phyloP scores from a whole-genome alignment of 1,284 basidiomycete species.

The Schizophyllum commune region DNA sequence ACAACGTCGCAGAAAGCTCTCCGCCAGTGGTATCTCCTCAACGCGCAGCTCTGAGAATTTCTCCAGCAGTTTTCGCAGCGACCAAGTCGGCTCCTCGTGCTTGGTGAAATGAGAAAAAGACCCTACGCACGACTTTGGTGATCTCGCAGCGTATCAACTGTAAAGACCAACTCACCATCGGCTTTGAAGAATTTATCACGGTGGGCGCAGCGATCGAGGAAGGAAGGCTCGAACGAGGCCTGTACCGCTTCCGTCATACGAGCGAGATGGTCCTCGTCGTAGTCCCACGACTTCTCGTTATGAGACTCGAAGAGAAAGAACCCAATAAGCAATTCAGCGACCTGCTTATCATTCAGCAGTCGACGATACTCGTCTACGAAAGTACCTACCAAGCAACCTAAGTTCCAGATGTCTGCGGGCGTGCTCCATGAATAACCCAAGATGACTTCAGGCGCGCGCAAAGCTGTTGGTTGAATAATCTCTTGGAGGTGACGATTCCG shows the following conservation, averaged over 20 bases:
- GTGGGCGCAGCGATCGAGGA: background rate
- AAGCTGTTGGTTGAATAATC: background rate
- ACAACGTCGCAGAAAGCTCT: background rate
- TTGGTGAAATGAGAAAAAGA: background rate
- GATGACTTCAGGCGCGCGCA: background rate
- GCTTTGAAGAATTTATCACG: background rate
- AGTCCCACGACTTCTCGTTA: background rate
- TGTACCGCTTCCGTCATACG: background rate
- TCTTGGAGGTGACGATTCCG: background rate
- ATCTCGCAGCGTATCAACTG: background rate
- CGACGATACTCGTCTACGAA: background rate
- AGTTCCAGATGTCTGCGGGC: background rate
- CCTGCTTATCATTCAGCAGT: background rate
- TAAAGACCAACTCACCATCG: background rate
- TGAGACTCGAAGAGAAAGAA: background rate
- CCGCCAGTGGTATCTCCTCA: background rate
- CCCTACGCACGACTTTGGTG: background rate
- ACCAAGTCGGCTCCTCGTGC: background rate
- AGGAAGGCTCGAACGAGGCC: background rate
- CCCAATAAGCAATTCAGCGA: background rate
- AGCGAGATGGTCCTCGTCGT: background rate
- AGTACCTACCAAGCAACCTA: background rate
- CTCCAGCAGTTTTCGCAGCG: background rate
- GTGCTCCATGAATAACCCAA: background rate
- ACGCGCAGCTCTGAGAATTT: background rate